These are phyloP conservation scores for Pichia inconspicua DNA, from an alignment of 1,139 yeast genomes.

Conservation along the genomic window DNA sequence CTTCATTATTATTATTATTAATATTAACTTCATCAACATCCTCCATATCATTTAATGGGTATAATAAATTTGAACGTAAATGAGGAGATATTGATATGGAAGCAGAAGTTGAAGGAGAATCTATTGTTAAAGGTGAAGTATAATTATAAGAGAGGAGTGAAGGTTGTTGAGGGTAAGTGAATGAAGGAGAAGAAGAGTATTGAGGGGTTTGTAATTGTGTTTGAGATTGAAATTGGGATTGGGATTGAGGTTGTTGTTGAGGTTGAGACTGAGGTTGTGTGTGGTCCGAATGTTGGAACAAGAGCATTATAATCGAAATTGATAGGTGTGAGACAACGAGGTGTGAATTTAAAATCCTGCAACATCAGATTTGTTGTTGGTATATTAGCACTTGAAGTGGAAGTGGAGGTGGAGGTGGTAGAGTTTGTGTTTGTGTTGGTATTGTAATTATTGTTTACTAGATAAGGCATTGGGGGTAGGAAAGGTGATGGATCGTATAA, in stretches of 20 bases:
- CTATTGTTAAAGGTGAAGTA: too few species aligned
- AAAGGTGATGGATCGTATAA: not conserved
- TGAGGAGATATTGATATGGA: too few species aligned
- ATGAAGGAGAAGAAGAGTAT: not conserved
- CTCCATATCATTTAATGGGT: too few species aligned
- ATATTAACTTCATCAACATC: not conserved
- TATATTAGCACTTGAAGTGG: not conserved
- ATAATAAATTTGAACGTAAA: too few species aligned
- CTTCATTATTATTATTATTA: not conserved
- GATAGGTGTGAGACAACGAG: slow-evolving; percentile 8
- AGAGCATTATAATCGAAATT: not conserved
- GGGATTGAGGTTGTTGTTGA: not conserved
- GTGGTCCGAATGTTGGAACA: not conserved
- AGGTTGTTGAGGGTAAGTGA: not conserved
- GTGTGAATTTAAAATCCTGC: slow-evolving; percentile 3
- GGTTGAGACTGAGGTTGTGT: not conserved
- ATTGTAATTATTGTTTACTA: not conserved
- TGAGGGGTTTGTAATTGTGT: not conserved
- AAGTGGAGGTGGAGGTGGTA: too few species aligned
- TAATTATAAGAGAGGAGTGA: not conserved
- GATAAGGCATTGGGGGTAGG: not conserved
- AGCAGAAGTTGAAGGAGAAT: too few species aligned
- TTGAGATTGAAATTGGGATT: not conserved
- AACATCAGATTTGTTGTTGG: not conserved
- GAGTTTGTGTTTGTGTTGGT: too few species aligned